Evolutionary conservation across 2,329 filamentous ascomycete genomes (phyloP).

Genomic region (Waltergamsia citrina): DNA sequence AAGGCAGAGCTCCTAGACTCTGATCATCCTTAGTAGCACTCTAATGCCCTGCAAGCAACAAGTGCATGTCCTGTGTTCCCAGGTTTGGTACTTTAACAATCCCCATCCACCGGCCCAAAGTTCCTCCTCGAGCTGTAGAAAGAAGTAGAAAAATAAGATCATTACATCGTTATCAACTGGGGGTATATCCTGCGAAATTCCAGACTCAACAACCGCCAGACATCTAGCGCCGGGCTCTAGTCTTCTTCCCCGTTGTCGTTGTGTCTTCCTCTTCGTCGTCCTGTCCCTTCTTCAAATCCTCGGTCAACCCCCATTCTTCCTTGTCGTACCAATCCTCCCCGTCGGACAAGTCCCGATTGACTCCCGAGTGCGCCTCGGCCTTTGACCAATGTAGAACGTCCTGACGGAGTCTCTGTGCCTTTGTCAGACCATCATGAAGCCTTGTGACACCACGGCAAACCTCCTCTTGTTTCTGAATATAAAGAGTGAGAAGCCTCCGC

Average conservation of each 20-base stretch:
- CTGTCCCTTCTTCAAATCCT: conserved; percentile 71
- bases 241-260: conserved; percentile 50
- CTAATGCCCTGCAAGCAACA: no score
- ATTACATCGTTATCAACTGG: no score
- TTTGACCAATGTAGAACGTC: conserved; percentile 68
- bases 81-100: no score
- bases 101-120: no score
- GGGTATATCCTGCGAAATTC: no score
- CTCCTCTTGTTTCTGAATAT: conserved; percentile 81
- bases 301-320: conserved; percentile 67
- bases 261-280: conserved; percentile 74
- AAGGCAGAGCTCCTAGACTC: no score
- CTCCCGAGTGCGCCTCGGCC: conserved; percentile 62
- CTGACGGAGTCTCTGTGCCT: conserved; percentile 62
- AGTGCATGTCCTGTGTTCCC: no score
- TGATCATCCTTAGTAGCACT: no score
- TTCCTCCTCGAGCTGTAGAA: no score
- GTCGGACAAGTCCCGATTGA: conserved; percentile 69
- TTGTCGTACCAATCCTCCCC: conserved; percentile 86
- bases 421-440: conserved; percentile 61
- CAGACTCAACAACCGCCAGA: no score
- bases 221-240: conserved; percentile 43
- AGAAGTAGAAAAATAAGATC: no score
- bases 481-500: conserved; percentile 62
- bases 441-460: conserved; percentile 61